Evolutionary conservation across 2,329 filamentous ascomycete species (phyloP).

Genomic region (Fusarium kyushuense): DNA sequence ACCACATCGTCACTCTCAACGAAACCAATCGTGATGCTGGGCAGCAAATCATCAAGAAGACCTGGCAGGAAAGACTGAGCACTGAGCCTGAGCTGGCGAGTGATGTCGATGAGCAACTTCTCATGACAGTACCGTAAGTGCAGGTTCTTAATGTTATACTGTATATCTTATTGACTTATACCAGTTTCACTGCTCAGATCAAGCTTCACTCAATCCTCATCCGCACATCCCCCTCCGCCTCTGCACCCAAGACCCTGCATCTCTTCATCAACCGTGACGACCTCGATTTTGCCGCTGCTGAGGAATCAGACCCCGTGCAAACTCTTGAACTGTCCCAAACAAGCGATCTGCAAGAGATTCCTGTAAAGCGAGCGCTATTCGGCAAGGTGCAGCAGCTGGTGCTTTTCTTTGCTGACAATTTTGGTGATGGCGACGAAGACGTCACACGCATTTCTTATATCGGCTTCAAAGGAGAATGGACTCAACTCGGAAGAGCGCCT

Average conservation of each 20-base stretch:
- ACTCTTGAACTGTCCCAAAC: conserved; percentile 82
- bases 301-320: conserved; percentile 78
- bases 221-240: conserved; percentile 77
- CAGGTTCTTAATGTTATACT: not conserved
- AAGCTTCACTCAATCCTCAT: conserved; percentile 91
- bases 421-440: conserved; percentile 82
- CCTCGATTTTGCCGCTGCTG: conserved; percentile 84
- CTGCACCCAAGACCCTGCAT: conserved; percentile 84
- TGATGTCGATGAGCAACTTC: conserved; percentile 91
- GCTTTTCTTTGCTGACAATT: conserved; percentile 94
- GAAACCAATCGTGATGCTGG: conserved; percentile 78
- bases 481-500: conserved; percentile 78
- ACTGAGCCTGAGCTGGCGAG: conserved; percentile 81
- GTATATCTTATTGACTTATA: not conserved
- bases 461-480: conserved; percentile 95
- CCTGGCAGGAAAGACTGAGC: conserved; percentile 84
- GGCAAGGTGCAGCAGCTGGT: conserved; percentile 84
- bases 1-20: conserved; percentile 85
- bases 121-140: conserved; percentile 88
- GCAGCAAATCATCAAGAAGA: conserved; percentile 84
- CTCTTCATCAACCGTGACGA: conserved; percentile 89
- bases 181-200: conserved; percentile 90
- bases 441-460: conserved; percentile 83
- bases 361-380: conserved; percentile 89
- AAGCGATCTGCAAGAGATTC: conserved; percentile 85